Percentiles rank a stretch among this genome's conserved stretches.
phyloP scores from a whole-genome alignment of 1,139 yeast genomes.

The Saccharomyces hybrid region DNA sequence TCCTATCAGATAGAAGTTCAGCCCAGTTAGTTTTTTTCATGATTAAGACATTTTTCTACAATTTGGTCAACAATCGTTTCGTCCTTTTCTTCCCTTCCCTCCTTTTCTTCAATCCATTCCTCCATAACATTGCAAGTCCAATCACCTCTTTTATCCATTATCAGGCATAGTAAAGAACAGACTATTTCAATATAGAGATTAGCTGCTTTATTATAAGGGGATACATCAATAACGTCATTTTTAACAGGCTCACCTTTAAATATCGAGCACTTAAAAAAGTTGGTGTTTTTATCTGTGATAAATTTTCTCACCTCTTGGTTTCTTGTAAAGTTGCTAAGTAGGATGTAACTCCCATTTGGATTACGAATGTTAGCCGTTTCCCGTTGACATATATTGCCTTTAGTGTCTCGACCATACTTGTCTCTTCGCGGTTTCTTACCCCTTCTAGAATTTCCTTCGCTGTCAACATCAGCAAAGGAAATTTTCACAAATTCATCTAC shows the following conservation, averaged over 20 bases:
- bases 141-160: slow-evolving; percentile 31
- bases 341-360: not conserved
- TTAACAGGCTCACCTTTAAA: slow-evolving; percentile 26
- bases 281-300: slow-evolving; percentile 13
- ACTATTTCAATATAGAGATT: slow-evolving; percentile 27
- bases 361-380: not conserved
- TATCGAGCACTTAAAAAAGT: slow-evolving; percentile 15
- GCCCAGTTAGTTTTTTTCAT: not conserved
- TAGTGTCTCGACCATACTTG: not conserved
- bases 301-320: slow-evolving; percentile 16
- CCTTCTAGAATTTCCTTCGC: slow-evolving; percentile 34
- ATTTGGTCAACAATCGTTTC: slow-evolving; percentile 15
- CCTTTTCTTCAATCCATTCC: slow-evolving; percentile 22
- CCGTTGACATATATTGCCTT: not conserved
- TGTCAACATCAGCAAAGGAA: slow-evolving; percentile 20
- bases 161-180: slow-evolving; percentile 22
- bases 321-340: slow-evolving; percentile 7
- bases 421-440: not conserved
- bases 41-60: slow-evolving; percentile 8
- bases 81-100: slow-evolving; percentile 18
- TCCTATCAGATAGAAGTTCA: not conserved
- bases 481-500: slow-evolving; percentile 27
- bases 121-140: slow-evolving; percentile 32
- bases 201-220: slow-evolving; percentile 21
- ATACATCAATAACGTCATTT: slow-evolving; percentile 30